phyloP scores from a whole-genome alignment of 805 yeast species.

The Saturnispora silvae region DNA sequence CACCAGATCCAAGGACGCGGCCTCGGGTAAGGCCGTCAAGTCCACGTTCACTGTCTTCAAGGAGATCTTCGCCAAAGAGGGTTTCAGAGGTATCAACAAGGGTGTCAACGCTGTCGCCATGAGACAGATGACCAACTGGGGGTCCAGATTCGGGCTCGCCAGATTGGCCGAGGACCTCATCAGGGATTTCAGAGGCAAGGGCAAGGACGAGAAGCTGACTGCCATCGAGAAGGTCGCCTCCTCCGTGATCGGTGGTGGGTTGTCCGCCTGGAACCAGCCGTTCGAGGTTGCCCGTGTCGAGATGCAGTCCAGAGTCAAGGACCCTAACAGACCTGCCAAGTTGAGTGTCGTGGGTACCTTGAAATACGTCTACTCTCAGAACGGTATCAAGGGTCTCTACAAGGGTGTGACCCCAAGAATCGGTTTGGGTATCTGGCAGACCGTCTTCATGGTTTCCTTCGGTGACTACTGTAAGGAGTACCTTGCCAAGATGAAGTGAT shows the following conservation, averaged over 20 bases:
- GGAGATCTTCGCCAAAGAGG: conserved; percentile 77
- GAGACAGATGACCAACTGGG: conserved; percentile 99
- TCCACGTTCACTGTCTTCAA: conserved; percentile 79
- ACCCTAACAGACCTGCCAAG: conserved; percentile 92
- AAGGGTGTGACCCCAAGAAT: conserved; percentile 96
- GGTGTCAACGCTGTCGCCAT: conserved; percentile 99
- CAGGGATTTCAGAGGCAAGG: conserved; percentile 47
- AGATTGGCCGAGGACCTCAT: conserved; percentile 85
- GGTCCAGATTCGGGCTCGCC: conserved; percentile 88
- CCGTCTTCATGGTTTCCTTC: conserved; percentile 95
- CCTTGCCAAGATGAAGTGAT: conserved; percentile 35
- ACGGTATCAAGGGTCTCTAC: conserved; percentile 84
- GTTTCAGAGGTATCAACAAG: conserved; percentile 88
- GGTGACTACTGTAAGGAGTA: conserved; percentile 85
- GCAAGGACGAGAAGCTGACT: conserved; percentile 47
- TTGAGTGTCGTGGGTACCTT: conserved; percentile 68
- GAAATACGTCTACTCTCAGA: conserved; percentile 69
- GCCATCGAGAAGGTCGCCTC: conserved; percentile 78
- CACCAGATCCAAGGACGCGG: conserved; percentile 72
- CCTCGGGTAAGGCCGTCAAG: conserved; percentile 57
- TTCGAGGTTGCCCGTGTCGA: conserved; percentile 96
- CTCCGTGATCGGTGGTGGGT: conserved; percentile 90
- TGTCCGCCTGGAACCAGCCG: conserved; percentile 98
- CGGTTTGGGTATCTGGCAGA: conserved; percentile 96
- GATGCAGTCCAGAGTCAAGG: conserved; percentile 91